Base-by-base conservation (phyloP, 2,329 filamentous ascomycete genomes). In the Dendryphion nanum region DNA sequence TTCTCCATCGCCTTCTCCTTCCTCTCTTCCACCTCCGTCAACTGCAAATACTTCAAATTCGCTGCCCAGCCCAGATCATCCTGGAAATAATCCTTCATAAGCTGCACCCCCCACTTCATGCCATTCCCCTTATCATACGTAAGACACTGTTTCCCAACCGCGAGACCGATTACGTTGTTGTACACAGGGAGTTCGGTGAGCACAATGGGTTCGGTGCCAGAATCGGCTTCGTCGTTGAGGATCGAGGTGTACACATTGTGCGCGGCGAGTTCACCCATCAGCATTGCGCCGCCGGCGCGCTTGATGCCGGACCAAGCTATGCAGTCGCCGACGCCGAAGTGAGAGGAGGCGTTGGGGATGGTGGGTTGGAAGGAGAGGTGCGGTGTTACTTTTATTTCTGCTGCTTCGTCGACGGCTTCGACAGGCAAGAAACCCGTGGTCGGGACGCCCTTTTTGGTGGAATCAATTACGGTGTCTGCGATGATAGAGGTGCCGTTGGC, bases 221-320 rank as follows among this genome's bases (percentile, higher is more conserved):
- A 20, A 14, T 38, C 24, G 10, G 52, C 45, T 32, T 66, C 63
- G 1, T 54, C 53, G 39, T 64, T 65, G 10, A 66, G 44, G n/a
- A 66, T 63, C 3, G 53, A 52, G 3, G 56, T 49, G 44, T 57
- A 64, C 20, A 67, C 45, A 35, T 90, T 90, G 37, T 75, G 65
- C 5, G 80, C 85, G 3, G 78, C 77, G 44, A 76, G 73, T 53
- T 82, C 78, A 24, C 85, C 86, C 72, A 83, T 81, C 55, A 85
- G 78, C 76, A 90, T 86, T 21, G 86, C 86, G 13, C 74, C 78
- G 17, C 86, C 86, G 52, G 83, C 87, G 30, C 86, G 82, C 71
- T 89, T 90, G 68, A 91, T 89, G 30, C 85, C 86, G 0, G 82
- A 77, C 86, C 86, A 90, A 33, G 72, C 69, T 20, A 76, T 77